These are phyloP conservation scores for barley (Hordeum vulgare) DNA, from an alignment of 176 grass and related monocot species.

Conservation along the genomic window DNA sequence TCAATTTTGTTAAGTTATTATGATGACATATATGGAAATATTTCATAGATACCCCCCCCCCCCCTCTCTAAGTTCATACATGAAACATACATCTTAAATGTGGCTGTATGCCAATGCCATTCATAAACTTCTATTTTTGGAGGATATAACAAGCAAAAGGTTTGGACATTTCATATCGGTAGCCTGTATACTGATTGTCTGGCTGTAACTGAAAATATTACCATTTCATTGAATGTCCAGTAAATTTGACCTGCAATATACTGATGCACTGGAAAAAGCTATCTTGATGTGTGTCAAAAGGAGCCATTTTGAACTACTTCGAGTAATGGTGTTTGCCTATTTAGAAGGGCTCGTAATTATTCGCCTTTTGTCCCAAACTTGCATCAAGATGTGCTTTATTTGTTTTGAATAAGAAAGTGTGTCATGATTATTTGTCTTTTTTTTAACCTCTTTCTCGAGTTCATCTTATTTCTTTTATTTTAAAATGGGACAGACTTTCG, in stretches of 20 bases:
- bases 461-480: slow-evolving; percentile 35
- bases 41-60: background rate
- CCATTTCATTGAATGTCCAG: background rate
- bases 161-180: slow-evolving; percentile 5
- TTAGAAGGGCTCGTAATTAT: background rate
- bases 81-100: background rate
- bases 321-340: background rate
- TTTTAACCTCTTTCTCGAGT: slow-evolving; percentile 10
- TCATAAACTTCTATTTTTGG: slow-evolving; percentile 5
- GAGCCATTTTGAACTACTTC: background rate
- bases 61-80: background rate
- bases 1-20: background rate
- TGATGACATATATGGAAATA: background rate
- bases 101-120: background rate
- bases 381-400: background rate
- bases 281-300: background rate
- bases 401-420: background rate
- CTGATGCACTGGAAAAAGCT: background rate
- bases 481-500: slow-evolving; percentile 85
- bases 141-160: background rate
- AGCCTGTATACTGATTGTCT: background rate
- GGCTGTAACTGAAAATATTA: background rate
- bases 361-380: background rate
- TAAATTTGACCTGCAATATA: slow-evolving; percentile 7
- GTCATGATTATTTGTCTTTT: background rate